These are phyloP conservation scores for Rhizophagus prolifer DNA, from an alignment of 192 early-diverging fungal species.

Conservation along the genomic window DNA sequence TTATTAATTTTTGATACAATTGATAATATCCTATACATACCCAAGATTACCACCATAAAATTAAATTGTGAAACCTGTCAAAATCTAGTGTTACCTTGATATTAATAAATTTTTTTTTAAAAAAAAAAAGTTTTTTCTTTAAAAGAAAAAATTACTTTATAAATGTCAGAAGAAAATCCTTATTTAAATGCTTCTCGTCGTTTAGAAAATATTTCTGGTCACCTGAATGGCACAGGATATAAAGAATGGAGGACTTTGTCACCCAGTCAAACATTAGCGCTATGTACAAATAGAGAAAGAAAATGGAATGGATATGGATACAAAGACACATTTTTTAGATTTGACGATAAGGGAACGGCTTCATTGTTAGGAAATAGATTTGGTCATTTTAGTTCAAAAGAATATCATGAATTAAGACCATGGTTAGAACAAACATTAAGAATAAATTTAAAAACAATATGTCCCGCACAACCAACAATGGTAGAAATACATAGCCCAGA, in stretches of 20 bases:
- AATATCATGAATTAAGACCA: constrained; percentile 19
- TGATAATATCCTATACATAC: too few species aligned
- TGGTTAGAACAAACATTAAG: constrained; percentile 19
- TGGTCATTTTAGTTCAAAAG: constrained; percentile 16
- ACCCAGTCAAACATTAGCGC: background rate
- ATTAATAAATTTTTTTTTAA: background rate
- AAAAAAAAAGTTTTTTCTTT: too few species aligned
- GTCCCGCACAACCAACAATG: background rate
- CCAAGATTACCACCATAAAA: too few species aligned
- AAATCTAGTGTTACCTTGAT: background rate
- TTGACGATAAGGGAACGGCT: background rate
- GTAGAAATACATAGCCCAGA: background rate
- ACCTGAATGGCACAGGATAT: background rate
- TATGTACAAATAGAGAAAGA: constrained; percentile 6
- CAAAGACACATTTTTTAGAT: constrained; percentile 13
- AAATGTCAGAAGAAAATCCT: background rate
- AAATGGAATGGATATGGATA: constrained; percentile 19
- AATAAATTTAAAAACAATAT: constrained; percentile 20
- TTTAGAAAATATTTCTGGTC: background rate
- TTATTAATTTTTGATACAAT: too few species aligned
- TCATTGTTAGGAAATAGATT: constrained; percentile 1
- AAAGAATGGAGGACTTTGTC: constrained; percentile 20
- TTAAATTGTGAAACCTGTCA: background rate
- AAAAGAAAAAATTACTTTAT: too few species aligned
- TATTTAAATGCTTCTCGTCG: background rate